Evolutionary conservation across 371 early-diverging fungal species (phyloP), one percentile per base, ranked within the genome.

Genomic region (Rhizopus microsporus): DNA sequence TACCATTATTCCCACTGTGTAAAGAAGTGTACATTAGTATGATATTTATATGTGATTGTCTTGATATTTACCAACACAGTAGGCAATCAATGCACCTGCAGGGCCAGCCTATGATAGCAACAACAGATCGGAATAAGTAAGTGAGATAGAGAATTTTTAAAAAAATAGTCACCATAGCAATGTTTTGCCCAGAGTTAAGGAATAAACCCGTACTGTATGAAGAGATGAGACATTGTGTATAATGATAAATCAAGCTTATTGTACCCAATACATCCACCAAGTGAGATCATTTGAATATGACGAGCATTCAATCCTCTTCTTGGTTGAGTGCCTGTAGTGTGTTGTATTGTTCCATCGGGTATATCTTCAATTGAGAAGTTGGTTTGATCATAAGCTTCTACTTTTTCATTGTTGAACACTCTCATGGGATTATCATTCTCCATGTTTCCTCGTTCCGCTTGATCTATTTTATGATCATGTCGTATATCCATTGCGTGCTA

Each of bases 221-320:
- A 7, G 8, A 34, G 34, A 23, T 47, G 29, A 49, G 13, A 53
- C 17, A 39, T 16, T 4, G 7, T 38, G 9, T 2, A 38, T 34
- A 44, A 40, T 29, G 43, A 45, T 29, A 54, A 3, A 16, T n/a
- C 4, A 29, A 39, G 6, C 0, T 17, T n/a, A 31, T 33, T 12
- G 40, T 59, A 68, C 68, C 89, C 89, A 56, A 90, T 86, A 1
- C 86, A 84, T 52, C 89, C 89, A 39, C 88, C 89, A 16, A 88
- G 78, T 23, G 88, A 85, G 55, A 92, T 91, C 91, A 92, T 92
- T 56, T 84, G 77, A 63, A 91, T 72, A 51, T 91, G 91, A 47
- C 91, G 78, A 44, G 85, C 81, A 54, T 75, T 76, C 53, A 90
- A 77, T 54, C 75, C 74, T 39, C 89, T 57, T 74, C 74, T 60